Base-by-base conservation (phyloP, 768 basidiomycete genomes). In the Kwoniella shandongensis region DNA sequence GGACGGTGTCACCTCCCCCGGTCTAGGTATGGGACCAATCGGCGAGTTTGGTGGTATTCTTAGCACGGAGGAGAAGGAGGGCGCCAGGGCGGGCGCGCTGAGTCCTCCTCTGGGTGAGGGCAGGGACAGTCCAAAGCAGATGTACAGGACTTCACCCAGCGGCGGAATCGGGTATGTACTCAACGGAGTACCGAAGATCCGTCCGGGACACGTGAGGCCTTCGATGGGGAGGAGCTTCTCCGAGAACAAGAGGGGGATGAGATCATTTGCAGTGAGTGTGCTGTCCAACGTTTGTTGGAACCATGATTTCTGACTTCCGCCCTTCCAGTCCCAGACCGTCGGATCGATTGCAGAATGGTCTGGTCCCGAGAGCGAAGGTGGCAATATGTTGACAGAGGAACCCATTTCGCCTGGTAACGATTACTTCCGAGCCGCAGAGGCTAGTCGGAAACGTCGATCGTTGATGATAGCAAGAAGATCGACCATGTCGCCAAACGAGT, bases 341-440 rank as follows among this genome's bases (percentile, higher is more conserved):
- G 73, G 63, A 30, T 60, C 73, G 0, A 76, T 76, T 25, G 73
- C 72, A 22, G 75, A 76, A 41, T 61, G 65, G 59, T 38, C 62
- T 12, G 56, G 32, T 13, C 35, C 57, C 25, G 61, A 44, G 41
- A 47, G 53, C 2, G 54, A 57, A 13, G 49, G 20, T 10, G 40
- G 29, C 2, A 41, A 35, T n/a, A 38, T 44, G 1, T 44, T 46
- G 29, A 38, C 25, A 17, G 64, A 63, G 44, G 62, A 62, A 40
- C 66, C 70, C 11, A 36, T 57, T 7, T 72, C 69, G 2, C 66
- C 65, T 30, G 63, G 56, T 6, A 53, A 59, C 7, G 72, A 72
- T n/a, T 70, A 72, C 46, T 65, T 66, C 62, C 51, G 64, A 8
- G 50, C 56, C 11, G 60, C 59, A 3, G 68, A 69, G 36, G 47